Conservation (phyloP, 2,329 filamentous ascomycete species). For the Fusarium sp. region DNA sequence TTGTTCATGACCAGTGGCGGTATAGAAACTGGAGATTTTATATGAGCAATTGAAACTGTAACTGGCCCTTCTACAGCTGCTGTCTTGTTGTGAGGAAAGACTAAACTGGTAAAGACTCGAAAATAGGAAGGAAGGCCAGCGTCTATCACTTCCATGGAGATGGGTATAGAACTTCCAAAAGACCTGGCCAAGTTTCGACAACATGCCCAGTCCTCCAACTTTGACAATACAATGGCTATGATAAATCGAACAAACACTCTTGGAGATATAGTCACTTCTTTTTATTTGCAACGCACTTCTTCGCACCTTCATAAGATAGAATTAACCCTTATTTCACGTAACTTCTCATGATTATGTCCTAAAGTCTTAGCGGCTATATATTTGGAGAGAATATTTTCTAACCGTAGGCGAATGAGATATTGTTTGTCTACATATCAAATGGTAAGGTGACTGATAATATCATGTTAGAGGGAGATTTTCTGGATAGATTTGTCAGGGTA, state of each 20-base stretch:
- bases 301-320: too few species aligned
- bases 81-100: too few species aligned
- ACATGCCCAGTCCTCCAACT: background rate
- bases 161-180: background rate
- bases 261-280: background rate
- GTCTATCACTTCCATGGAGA: conserved; percentile 1
- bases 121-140: background rate
- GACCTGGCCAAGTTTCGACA: background rate
- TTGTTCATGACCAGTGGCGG: background rate
- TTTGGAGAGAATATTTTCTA: too few species aligned
- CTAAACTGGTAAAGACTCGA: too few species aligned
- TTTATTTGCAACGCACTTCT: background rate
- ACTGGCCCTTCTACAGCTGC: background rate
- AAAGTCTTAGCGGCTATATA: too few species aligned
- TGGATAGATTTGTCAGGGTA: too few species aligned
- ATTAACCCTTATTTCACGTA: too few species aligned
- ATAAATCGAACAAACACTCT: background rate
- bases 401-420: too few species aligned
- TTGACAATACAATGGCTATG: background rate
- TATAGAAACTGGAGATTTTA: background rate
- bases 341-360: too few species aligned
- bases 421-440: too few species aligned
- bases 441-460: too few species aligned
- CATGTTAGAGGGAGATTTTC: too few species aligned
- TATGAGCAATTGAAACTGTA: background rate